phyloP scores from a whole-genome alignment of 805 yeast species.

The Ogataea corticis region DNA sequence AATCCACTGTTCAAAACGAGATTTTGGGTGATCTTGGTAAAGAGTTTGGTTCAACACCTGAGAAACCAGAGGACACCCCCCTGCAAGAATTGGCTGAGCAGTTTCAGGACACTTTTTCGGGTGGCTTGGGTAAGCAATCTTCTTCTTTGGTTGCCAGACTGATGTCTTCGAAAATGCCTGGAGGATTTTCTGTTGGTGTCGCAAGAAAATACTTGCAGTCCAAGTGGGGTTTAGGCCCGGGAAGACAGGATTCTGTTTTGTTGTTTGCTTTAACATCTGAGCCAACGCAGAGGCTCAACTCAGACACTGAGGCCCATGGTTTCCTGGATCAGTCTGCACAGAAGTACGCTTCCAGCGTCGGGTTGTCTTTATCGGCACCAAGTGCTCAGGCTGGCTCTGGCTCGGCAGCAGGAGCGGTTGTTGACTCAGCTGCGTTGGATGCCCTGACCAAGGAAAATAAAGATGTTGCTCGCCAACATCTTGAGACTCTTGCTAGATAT shows the following conservation, averaged over 20 bases:
- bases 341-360: conserved; percentile 82
- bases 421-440: conserved; percentile 95
- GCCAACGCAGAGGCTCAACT: conserved; percentile 84
- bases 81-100: conserved; percentile 92
- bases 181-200: conserved; percentile 91
- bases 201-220: conserved; percentile 92
- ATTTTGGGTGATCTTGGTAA: conserved; percentile 98
- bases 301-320: conserved; percentile 87
- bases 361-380: conserved; percentile 72
- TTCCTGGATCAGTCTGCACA: conserved; percentile 80
- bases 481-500: conserved; percentile 93
- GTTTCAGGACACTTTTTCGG: conserved; percentile 88
- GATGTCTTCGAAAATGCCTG: conserved; percentile 98
- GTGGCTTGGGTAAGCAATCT: conserved; percentile 92
- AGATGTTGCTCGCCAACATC: conserved; percentile 71
- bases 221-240: conserved; percentile 89
- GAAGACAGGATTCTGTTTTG: conserved; percentile 92
- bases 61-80: conserved; percentile 98
- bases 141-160: conserved; percentile 85
- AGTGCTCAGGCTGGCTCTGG: conserved; percentile 52
- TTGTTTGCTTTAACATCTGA: conserved; percentile 83
- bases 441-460: conserved; percentile 71
- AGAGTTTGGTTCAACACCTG: conserved; percentile 97
- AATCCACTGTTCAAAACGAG: conserved; percentile 98
- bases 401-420: conserved; percentile 79